Conservation (phyloP, 371 early-diverging fungal genomes). For the Lichtheimia ornata region DNA sequence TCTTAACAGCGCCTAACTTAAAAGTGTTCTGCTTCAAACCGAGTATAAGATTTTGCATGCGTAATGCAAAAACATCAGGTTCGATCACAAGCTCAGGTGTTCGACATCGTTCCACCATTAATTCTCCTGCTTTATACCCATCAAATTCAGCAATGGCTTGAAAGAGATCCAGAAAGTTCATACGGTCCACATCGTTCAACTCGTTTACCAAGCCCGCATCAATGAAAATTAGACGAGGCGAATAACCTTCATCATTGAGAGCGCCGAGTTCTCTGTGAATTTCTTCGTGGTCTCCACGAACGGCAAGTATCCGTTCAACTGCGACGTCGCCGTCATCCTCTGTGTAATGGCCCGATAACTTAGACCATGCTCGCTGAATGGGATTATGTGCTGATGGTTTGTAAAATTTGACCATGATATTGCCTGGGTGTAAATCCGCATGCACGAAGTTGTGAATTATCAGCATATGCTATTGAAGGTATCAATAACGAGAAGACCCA, state of each 20-base stretch:
- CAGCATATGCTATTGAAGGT: conserved; percentile 72
- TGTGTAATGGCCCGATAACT: conserved; percentile 28
- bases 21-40: conserved; percentile 73
- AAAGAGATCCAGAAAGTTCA: conserved; percentile 90
- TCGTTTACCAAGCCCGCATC: conserved; percentile 90
- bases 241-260: conserved; percentile 68
- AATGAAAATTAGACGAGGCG: conserved; percentile 80
- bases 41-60: conserved; percentile 77
- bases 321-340: conserved; percentile 46
- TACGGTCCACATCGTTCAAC: conserved; percentile 70
- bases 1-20: conserved; percentile 75
- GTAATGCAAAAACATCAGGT: conserved; percentile 73
- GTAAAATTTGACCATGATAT: conserved; percentile 87
- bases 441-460: conserved; percentile 92
- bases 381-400: conserved; percentile 65
- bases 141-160: conserved; percentile 84
- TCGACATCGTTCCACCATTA: conserved; percentile 89
- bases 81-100: conserved; percentile 75
- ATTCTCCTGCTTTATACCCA: conserved; percentile 76
- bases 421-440: conserved; percentile 94
- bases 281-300: conserved; percentile 35
- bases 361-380: conserved; percentile 53
- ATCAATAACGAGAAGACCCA: neutral
- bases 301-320: conserved; percentile 33
- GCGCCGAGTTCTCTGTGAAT: conserved; percentile 53